These are phyloP conservation scores for cucumber (Cucumis sativus) DNA, from an alignment of 306 rosid species.

Conservation along the genomic window DNA sequence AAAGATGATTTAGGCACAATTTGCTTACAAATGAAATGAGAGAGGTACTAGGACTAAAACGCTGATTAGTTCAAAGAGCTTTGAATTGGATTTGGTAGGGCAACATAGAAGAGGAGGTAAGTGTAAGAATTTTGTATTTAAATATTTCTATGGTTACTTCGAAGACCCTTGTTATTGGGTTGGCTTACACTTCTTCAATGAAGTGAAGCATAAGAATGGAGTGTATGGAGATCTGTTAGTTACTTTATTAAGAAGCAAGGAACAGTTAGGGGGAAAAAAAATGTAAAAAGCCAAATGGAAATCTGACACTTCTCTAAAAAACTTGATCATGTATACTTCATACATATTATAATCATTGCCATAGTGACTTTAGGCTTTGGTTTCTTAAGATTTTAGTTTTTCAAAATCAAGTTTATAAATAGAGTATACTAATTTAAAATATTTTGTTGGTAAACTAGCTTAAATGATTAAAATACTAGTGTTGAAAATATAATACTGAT, in stretches of 20 bases:
- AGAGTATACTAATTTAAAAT: too few relatives aligned
- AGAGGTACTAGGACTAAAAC: neutral
- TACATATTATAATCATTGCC: neutral
- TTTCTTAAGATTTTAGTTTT: too few relatives aligned
- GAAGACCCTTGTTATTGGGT: neutral
- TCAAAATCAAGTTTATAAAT: too few relatives aligned
- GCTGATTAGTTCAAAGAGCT: neutral
- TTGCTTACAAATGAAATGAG: neutral
- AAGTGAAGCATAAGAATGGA: neutral
- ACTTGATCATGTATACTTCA: neutral
- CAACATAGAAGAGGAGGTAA: neutral
- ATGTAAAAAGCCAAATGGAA: neutral
- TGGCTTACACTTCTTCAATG: neutral
- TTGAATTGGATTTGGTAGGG: neutral
- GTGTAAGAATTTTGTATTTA: neutral
- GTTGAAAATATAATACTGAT: too few relatives aligned
- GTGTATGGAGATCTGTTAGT: neutral
- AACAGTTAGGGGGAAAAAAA: neutral
- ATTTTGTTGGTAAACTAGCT: too few relatives aligned
- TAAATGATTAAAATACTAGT: too few relatives aligned
- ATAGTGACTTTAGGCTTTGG: too few relatives aligned
- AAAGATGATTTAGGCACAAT: neutral
- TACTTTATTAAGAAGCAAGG: neutral
- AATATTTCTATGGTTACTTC: neutral
- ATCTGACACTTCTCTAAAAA: neutral